Percentiles rank a stretch among this genome's conserved stretches.
Evolutionary conservation across 805 yeast species (phyloP).

Genomic region (Wickerhamomyces canadensis): DNA sequence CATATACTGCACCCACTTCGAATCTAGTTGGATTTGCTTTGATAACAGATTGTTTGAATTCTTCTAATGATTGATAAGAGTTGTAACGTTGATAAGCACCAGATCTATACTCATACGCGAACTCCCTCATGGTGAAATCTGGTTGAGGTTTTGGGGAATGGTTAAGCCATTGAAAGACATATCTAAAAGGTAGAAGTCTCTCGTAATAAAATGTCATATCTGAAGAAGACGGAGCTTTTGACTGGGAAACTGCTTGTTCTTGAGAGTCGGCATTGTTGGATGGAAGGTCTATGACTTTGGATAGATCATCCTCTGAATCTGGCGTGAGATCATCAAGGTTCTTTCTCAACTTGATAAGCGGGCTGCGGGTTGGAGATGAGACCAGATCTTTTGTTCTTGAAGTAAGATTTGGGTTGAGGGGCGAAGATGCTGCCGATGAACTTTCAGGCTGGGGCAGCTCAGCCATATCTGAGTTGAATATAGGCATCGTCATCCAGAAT

Average conservation of each 20-base stretch:
- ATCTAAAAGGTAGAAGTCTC: conserved; percentile 66
- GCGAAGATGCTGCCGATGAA: conserved; percentile 21
- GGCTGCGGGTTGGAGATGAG: conserved; percentile 17
- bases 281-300: neutral
- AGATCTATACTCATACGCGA: conserved; percentile 83
- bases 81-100: conserved; percentile 91
- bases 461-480: conserved; percentile 8
- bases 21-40: conserved; percentile 80
- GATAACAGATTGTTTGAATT: conserved; percentile 73
- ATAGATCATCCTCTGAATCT: conserved; percentile 1
- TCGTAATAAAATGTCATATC: conserved; percentile 73
- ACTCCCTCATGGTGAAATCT: conserved; percentile 85
- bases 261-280: neutral
- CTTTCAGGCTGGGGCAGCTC: conserved; percentile 8
- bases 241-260: conserved; percentile 1
- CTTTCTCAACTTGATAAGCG: neutral
- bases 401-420: conserved; percentile 17
- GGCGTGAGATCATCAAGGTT: conserved; percentile 1
- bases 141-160: conserved; percentile 72
- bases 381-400: conserved; percentile 5
- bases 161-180: conserved; percentile 82
- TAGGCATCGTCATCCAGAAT: conserved; percentile 18
- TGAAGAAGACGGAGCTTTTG: conserved; percentile 27
- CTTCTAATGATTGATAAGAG: conserved; percentile 61
- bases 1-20: conserved; percentile 90